These are phyloP conservation scores for Phytophthora pinifolia DNA, from an alignment of 352 stramenopile genomes.

Conservation along the genomic window DNA sequence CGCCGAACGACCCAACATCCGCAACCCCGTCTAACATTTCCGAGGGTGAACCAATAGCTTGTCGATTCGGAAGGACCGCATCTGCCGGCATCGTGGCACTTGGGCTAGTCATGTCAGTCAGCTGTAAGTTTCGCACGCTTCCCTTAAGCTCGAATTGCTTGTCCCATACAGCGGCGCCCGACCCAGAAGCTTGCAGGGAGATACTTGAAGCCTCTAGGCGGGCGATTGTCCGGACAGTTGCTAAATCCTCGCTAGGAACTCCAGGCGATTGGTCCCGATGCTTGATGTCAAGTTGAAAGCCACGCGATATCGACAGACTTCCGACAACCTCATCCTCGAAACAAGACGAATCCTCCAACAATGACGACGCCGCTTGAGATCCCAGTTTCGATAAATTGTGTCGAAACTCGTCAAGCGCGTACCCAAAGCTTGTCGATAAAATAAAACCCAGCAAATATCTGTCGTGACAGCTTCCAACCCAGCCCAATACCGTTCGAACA, in stretches of 20 bases:
- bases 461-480: constrained; percentile 41
- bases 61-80: constrained; percentile 56
- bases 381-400: constrained; percentile 56
- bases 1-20: constrained; percentile 47
- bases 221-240: constrained; percentile 29
- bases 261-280: constrained; percentile 36
- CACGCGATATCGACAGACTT: constrained; percentile 30
- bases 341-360: constrained; percentile 29
- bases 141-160: constrained; percentile 52
- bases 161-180: constrained; percentile 12
- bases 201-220: constrained; percentile 35
- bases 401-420: constrained; percentile 52
- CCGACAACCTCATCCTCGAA: constrained; percentile 30
- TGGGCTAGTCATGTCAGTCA: constrained; percentile 65
- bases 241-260: constrained; percentile 9
- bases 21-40: constrained; percentile 37
- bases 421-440: constrained; percentile 63
- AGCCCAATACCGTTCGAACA: constrained; percentile 40
- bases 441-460: constrained; percentile 64
- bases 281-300: constrained; percentile 41
- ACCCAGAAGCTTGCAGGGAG: constrained; percentile 29
- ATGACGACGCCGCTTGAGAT: constrained; percentile 30
- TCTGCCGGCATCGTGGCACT: constrained; percentile 29
- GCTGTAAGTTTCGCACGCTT: constrained; percentile 65
- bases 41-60: constrained; percentile 69